Conservation (phyloP, 2,329 filamentous ascomycete genomes). For the Massarina eburnea region DNA sequence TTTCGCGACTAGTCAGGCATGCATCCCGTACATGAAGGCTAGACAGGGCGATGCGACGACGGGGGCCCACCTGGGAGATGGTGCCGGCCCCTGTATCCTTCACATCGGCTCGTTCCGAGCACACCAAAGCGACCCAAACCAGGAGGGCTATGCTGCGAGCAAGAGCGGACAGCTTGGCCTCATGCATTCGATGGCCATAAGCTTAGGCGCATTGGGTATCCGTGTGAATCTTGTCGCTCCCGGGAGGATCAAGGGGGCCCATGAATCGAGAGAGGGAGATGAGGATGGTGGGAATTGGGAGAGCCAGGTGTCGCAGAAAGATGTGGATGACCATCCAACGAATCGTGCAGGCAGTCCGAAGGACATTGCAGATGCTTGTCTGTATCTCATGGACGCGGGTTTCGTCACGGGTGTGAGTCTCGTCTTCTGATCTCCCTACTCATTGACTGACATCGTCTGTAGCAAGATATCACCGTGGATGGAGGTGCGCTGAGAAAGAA, state of each 20-base stretch:
- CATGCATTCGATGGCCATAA: conserved; percentile 54
- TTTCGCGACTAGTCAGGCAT: conserved; percentile 51
- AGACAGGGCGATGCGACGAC: conserved; percentile 23
- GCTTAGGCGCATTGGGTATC: conserved; percentile 47
- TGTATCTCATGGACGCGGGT: conserved; percentile 45
- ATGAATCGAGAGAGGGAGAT: conserved; percentile 50
- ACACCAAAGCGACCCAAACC: conserved; percentile 50
- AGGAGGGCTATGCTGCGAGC: conserved; percentile 54
- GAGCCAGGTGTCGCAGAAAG: conserved; percentile 40
- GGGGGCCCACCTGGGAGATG: conserved; percentile 29
- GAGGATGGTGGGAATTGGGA: conserved; percentile 46
- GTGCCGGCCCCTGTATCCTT: conserved; percentile 49
- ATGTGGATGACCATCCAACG: conserved; percentile 46
- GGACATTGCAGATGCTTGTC: conserved; percentile 49
- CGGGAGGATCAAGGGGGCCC: conserved; percentile 50
- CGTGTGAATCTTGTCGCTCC: conserved; percentile 53
- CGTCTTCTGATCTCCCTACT: background rate
- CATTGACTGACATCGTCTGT: conserved; percentile 5
- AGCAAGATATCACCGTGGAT: conserved; percentile 41
- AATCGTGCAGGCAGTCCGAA: conserved; percentile 50
- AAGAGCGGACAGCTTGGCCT: conserved; percentile 56
- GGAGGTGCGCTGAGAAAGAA: conserved; percentile 42
- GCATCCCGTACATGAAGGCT: conserved; percentile 51
- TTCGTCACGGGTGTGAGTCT: conserved; percentile 39
- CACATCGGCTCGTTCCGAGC: conserved; percentile 52